Conservation (phyloP, 768 basidiomycete genomes). For the Tephrocybe sp. region DNA sequence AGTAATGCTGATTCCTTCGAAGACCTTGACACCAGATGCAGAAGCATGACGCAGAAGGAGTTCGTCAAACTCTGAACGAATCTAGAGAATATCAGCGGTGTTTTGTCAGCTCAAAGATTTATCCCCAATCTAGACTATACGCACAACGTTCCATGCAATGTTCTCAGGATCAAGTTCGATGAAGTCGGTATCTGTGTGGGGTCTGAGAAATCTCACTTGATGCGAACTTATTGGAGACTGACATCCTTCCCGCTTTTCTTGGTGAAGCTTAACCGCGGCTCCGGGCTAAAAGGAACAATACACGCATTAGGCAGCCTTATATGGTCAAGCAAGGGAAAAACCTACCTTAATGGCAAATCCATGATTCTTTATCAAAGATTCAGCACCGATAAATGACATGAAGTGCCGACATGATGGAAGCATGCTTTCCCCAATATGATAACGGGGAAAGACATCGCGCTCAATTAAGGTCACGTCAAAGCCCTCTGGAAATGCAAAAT, state of each 20-base stretch:
- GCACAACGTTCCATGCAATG: conserved; percentile 60
- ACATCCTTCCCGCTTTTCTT: conserved; percentile 57
- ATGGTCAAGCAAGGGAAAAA: conserved; percentile 1
- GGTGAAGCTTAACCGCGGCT: conserved; percentile 57
- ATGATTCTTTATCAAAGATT: conserved; percentile 24
- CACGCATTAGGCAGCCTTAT: neutral
- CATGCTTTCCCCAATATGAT: conserved; percentile 36
- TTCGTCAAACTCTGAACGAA: conserved; percentile 57
- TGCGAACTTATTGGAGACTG: conserved; percentile 17
- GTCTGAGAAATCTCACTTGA: conserved; percentile 10
- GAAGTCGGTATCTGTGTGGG: conserved; percentile 52
- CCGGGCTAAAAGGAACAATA: conserved; percentile 41
- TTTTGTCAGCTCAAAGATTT: neutral
- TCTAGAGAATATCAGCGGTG: conserved; percentile 24
- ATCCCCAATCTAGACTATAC: conserved; percentile 17
- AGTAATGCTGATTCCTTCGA: conserved; percentile 43
- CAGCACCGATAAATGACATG: conserved; percentile 30
- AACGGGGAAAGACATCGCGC: conserved; percentile 43
- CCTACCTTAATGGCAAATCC: conserved; percentile 30
- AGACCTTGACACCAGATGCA: conserved; percentile 43
- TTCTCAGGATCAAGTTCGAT: conserved; percentile 45
- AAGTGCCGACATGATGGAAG: conserved; percentile 30
- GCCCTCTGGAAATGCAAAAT: conserved; percentile 25
- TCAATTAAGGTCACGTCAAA: conserved; percentile 51
- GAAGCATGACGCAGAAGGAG: conserved; percentile 55